Evolutionary conservation across 2,329 filamentous ascomycete species (phyloP).

Genomic region (Amesomyces nigricolor): DNA sequence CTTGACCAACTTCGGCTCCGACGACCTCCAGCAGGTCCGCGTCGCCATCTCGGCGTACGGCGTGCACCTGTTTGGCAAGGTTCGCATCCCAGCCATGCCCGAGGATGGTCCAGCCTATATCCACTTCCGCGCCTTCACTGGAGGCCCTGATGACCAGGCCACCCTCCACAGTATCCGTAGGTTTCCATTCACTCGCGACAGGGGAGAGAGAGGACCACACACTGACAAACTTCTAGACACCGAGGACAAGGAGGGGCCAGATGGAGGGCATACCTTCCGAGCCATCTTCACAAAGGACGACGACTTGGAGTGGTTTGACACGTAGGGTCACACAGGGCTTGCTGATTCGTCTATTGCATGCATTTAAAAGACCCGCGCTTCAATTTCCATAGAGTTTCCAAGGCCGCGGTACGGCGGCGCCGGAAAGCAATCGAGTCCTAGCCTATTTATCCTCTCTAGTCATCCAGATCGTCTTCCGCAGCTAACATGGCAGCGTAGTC

Average conservation of each 20-base stretch:
- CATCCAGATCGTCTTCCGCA: constrained; percentile 51
- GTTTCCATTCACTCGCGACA: background rate
- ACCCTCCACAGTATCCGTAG: constrained; percentile 41
- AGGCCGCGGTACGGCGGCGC: too few relatives aligned
- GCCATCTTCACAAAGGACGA: constrained; percentile 45
- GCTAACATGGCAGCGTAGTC: constrained; percentile 86
- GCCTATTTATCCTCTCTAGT: constrained; percentile 3
- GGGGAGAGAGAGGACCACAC: too few relatives aligned
- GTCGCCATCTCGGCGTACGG: constrained; percentile 44
- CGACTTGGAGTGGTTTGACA: constrained; percentile 50
- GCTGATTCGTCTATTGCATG: background rate
- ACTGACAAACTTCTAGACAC: constrained; percentile 28
- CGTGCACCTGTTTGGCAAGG: constrained; percentile 44
- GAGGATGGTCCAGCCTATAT: constrained; percentile 37
- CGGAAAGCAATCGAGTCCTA: too few relatives aligned
- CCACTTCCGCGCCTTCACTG: constrained; percentile 44
- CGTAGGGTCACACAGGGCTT: constrained; percentile 25
- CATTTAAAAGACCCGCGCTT: background rate
- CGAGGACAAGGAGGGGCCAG: constrained; percentile 39
- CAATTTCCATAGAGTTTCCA: background rate
- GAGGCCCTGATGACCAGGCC: constrained; percentile 36
- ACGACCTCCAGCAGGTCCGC: constrained; percentile 41
- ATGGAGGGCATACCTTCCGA: constrained; percentile 40
- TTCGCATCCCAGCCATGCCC: constrained; percentile 40
- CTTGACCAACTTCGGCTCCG: constrained; percentile 33